A percentile compares a stretch with the other conserved stretches of the same genome.
Evolutionary conservation across 2,329 filamentous ascomycete species (phyloP).

Genomic region (Neofusicoccum laricinum): DNA sequence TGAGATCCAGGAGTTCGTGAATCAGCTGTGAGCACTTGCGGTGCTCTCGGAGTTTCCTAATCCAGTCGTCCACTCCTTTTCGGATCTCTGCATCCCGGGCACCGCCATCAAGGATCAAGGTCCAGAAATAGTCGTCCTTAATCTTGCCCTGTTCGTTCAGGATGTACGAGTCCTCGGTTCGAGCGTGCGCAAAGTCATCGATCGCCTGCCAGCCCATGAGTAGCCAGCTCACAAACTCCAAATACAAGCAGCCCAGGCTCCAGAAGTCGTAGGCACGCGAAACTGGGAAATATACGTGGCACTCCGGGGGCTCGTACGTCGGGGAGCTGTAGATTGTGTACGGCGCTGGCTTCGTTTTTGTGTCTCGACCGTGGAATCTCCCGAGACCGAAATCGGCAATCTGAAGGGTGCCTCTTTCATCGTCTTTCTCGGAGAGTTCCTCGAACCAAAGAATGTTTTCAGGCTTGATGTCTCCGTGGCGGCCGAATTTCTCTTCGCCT

Average conservation of each 20-base stretch:
- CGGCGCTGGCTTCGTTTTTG: slow-evolving; percentile 26
- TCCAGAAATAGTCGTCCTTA: slow-evolving; percentile 11
- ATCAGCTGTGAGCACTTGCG: background rate
- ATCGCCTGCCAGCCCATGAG: slow-evolving; percentile 19
- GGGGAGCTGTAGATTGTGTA: slow-evolving; percentile 19
- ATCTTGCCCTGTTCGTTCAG: background rate
- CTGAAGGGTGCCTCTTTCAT: background rate
- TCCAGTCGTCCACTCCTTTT: background rate
- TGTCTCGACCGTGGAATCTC: slow-evolving; percentile 32
- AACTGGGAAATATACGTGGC: slow-evolving; percentile 26
- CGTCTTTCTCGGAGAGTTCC: background rate
- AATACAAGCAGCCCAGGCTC: slow-evolving; percentile 29
- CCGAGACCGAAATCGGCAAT: slow-evolving; percentile 32
- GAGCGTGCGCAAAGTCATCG: slow-evolving; percentile 7
- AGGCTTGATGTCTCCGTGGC: slow-evolving; percentile 37
- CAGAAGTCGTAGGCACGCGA: slow-evolving; percentile 37
- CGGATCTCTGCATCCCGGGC: background rate
- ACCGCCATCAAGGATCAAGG: background rate
- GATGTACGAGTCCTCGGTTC: background rate
- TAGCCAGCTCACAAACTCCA: slow-evolving; percentile 29
- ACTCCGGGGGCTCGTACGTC: slow-evolving; percentile 43
- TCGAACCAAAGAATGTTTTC: slow-evolving; percentile 36
- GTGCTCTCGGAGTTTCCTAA: background rate
- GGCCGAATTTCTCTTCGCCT: slow-evolving; percentile 26
- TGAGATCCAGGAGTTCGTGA: background rate